phyloP scores from a whole-genome alignment of 768 basidiomycete genomes.

The Pleurotus pulmonarius region DNA sequence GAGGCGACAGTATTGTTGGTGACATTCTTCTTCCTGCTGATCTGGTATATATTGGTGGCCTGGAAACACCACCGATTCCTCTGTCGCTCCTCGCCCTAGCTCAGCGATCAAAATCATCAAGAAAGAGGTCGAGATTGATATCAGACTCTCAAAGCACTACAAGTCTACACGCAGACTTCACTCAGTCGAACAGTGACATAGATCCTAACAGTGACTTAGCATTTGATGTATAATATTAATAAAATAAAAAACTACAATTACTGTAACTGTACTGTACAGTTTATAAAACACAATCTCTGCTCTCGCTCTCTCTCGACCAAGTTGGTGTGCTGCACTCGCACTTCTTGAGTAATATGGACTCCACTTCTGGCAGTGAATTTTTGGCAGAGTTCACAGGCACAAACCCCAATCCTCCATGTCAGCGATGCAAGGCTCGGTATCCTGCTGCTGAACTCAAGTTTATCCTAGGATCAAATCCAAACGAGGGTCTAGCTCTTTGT shows the following conservation, averaged over 20 bases:
- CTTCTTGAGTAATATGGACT: background rate
- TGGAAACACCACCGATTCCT: background rate
- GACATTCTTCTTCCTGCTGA: background rate
- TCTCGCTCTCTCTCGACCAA: background rate
- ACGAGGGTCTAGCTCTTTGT: background rate
- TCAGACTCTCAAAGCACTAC: no score
- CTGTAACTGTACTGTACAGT: no score
- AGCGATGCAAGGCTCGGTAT: background rate
- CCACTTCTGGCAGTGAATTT: no score
- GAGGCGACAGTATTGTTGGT: slow-evolving; percentile 12
- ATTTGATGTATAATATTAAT: background rate
- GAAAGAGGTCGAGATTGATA: no score
- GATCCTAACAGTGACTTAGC: background rate
- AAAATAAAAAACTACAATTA: no score
- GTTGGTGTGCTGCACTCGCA: background rate
- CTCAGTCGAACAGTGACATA: background rate
- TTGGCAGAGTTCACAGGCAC: no score
- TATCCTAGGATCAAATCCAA: background rate
- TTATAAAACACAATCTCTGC: background rate
- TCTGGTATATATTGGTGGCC: slow-evolving; percentile 7
- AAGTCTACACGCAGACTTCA: background rate
- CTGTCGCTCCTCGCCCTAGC: background rate
- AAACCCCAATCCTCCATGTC: background rate
- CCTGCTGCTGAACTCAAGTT: background rate
- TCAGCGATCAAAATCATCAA: no score